Evolutionary conservation across 495 filamentous ascomycete genomes (phyloP), one percentile per base, ranked within the genome.

Genomic region (Neurospora sp.): DNA sequence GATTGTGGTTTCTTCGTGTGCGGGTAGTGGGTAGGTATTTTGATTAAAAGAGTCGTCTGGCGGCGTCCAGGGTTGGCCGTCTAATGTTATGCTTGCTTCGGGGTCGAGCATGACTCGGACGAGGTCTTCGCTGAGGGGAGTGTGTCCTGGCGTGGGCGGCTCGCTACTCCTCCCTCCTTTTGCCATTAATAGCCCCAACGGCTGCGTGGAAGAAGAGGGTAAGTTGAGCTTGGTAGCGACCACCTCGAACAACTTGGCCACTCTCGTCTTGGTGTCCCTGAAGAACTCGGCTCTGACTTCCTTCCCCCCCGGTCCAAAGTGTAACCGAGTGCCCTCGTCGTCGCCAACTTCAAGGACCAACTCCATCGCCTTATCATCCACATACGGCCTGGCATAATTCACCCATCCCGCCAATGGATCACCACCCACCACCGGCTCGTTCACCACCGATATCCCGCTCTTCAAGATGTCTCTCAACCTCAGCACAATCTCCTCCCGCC

Each of bases 401-500:
- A 97, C 89, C 84, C 88, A 92, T 3, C 89, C 90, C 1, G 83
- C 83, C 4, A 79, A 69, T 42, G 79, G 75, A 69, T 85, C 85
- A 0, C 76, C 85, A 0, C 76, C 71, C 10, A 75, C 74, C 10
- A 76, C 69, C 71, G 78, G 74, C 71, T 92, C 89, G 11, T 77
- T 75, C 3, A 79, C 81, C 71, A 96, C 87, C 90, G 89, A 48
- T 31, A 98, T 85, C 5, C 94, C 94, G 5, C 91, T 93, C 73
- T 95, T 93, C 37, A 93, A 88, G 10, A 99, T 88, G 75, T 99
- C 93, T 76, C 94, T 89, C 11, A 99, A 83, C 6, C 92, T 86
- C 73, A 99, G 86, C 40, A 91, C 81, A 35, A 99, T 97, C 82
- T 99, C 96, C 0, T 89, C 85, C 20, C 85, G 83, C 11, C 85